These are phyloP conservation scores for Fusarium sp. DNA, from an alignment of 2,329 filamentous ascomycete genomes.

Conservation along the genomic window DNA sequence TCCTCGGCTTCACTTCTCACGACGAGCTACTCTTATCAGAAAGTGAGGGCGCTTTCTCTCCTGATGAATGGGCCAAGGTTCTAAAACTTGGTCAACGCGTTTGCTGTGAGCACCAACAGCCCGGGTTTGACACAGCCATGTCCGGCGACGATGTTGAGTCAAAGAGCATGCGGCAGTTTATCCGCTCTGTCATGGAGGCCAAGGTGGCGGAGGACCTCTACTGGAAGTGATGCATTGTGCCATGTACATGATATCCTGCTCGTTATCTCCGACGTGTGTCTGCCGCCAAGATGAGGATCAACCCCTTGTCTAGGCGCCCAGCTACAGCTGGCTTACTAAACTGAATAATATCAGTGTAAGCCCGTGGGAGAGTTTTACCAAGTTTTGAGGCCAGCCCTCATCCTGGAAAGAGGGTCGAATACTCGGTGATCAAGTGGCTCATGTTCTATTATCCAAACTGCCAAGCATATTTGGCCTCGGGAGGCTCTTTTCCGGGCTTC, in stretches of 20 bases:
- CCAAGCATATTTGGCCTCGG: conserved; percentile 24
- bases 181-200: conserved; percentile 69
- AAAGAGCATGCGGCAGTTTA: conserved; percentile 67
- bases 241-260: conserved; percentile 20
- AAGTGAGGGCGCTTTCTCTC: conserved; percentile 82
- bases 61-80: conserved; percentile 79
- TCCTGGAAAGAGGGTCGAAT: conserved; percentile 30
- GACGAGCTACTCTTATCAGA: conserved; percentile 80
- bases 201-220: conserved; percentile 65
- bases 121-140: conserved; percentile 57
- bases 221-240: conserved; percentile 61
- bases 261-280: conserved; percentile 12
- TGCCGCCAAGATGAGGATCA: conserved; percentile 34
- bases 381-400: conserved; percentile 29
- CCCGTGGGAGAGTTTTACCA: conserved; percentile 18
- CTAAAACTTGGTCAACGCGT: conserved; percentile 71
- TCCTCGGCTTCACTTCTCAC: conserved; percentile 82
- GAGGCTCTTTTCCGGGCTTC: conserved; percentile 21
- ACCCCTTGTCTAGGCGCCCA: conserved; percentile 30
- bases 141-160: conserved; percentile 57
- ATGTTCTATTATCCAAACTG: conserved; percentile 21
- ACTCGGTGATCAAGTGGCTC: conserved; percentile 15
- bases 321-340: conserved; percentile 17
- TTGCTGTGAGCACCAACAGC: conserved; percentile 64
- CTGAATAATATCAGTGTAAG: conserved; percentile 28